A percentile compares a stretch with the other conserved stretches of the same genome.
Conservation (phyloP, 1,284 basidiomycete genomes). For the Papiliotrema fonsecae region DNA sequence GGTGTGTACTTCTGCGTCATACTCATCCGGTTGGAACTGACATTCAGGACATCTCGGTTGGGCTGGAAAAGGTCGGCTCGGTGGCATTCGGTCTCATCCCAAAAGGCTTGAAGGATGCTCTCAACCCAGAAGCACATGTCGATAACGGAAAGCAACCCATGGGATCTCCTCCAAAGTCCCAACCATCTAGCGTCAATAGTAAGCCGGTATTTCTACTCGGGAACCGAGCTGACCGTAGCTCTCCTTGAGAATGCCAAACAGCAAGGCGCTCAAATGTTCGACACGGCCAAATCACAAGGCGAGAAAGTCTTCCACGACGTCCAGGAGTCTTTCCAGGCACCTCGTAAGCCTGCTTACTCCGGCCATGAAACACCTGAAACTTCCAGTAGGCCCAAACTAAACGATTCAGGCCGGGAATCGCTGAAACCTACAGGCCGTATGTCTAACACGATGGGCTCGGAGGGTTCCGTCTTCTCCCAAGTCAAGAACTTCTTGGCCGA, state of each 20-base stretch:
- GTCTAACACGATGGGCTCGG: constrained; percentile 13
- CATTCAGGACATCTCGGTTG: constrained; percentile 31
- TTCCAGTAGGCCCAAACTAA: neutral
- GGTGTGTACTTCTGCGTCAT: constrained; percentile 5
- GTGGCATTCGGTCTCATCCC: constrained; percentile 35
- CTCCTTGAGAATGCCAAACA: constrained; percentile 10
- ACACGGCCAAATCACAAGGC: no score
- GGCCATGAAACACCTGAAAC: neutral
- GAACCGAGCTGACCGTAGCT: neutral
- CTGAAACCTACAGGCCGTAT: constrained; percentile 10
- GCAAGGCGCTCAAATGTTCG: neutral
- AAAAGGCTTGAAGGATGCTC: constrained; percentile 25
- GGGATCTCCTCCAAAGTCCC: neutral
- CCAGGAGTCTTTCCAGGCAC: neutral
- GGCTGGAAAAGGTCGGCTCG: constrained; percentile 32
- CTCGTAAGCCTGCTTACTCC: neutral
- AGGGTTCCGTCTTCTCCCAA: constrained; percentile 10
- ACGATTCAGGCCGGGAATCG: neutral
- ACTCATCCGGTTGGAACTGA: neutral
- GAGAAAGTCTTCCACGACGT: constrained; percentile 6
- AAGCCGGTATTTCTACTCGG: neutral
- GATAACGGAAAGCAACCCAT: constrained; percentile 6
- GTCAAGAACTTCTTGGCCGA: constrained; percentile 16
- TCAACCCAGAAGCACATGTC: constrained; percentile 13
- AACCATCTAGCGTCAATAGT: constrained; percentile 1